These are phyloP conservation scores for Diddensiella caesifluorescens DNA, from an alignment of 805 yeast species.

Conservation along the genomic window DNA sequence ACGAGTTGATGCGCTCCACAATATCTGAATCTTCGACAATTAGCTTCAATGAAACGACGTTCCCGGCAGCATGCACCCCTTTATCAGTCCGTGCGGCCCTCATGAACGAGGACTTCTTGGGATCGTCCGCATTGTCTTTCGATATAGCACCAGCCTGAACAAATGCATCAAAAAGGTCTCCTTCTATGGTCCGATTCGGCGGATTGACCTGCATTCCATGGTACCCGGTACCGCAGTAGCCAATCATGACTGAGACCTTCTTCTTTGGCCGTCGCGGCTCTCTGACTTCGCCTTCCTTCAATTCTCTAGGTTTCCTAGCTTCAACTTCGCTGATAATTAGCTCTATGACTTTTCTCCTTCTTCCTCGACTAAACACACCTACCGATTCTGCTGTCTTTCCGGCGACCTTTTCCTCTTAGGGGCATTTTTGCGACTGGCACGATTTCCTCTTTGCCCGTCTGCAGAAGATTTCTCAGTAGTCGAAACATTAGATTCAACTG, in stretches of 20 bases:
- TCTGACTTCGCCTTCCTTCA: conserved; percentile 23
- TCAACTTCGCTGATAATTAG: conserved; percentile 2
- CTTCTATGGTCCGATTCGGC: conserved; percentile 83
- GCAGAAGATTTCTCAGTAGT: no score
- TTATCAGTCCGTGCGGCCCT: conserved; percentile 72
- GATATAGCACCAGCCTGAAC: conserved; percentile 85
- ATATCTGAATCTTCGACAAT: conserved; percentile 78
- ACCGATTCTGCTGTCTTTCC: not conserved
- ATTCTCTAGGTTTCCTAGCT: conserved; percentile 23
- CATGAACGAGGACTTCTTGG: conserved; percentile 77
- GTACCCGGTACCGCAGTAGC: conserved; percentile 95
- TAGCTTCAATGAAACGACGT: conserved; percentile 76
- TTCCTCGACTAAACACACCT: not conserved
- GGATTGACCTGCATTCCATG: conserved; percentile 95
- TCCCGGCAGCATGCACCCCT: conserved; percentile 98
- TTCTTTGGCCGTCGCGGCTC: conserved; percentile 50
- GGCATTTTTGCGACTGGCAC: no score
- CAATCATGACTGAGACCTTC: conserved; percentile 85
- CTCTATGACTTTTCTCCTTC: not conserved
- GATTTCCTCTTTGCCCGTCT: no score
- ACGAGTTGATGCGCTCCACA: conserved; percentile 62
- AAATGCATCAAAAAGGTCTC: conserved; percentile 78
- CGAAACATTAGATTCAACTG: no score
- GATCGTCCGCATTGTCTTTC: conserved; percentile 77
- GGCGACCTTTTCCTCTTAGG: no score